Base-by-base conservation (phyloP, 352 stramenopile genomes). In the Globisporangium solare region DNA sequence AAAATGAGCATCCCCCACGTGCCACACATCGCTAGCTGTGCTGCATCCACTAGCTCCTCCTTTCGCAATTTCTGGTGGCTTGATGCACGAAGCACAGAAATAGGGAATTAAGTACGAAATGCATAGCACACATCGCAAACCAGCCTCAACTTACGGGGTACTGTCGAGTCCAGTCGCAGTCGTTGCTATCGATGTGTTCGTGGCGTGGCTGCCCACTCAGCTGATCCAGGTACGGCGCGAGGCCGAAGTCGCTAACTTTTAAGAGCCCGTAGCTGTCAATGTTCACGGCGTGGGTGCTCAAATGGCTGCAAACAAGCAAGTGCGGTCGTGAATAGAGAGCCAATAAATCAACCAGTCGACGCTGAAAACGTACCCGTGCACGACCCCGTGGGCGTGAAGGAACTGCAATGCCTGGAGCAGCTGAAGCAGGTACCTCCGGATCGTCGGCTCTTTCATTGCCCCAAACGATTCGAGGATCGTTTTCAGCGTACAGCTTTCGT, bases 401-500 rank as follows among this genome's bases (percentile, higher is more conserved):
- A 58, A 87, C 6, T 52, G 52, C 2, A 88, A 58, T 14, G 61
- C 79, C 20, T 88, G 66, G 1, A 88, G 56, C 14, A 89, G 50
- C 43, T 92, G 81, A 15, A 72, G 15, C 12, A 88, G n/a, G 24
- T 92, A 92, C 0, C 79, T 73, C 0, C 76, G 79, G 47, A 91
- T 82, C 17, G 75, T 87, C 11, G 76, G 54, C 51, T 91, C 81
- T 22, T 86, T 88, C 81, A 91, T 91, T 0, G 69, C 55, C 0
- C 81, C 81, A 60, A 91, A 91, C 10, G 76, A 83, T 50, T 73
- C 68, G 2, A 91, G 62, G 31, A 89, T 84, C 21, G 79, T 87
- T 17, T 61, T 55, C 3, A 88, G 49, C n/a, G 70, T 70, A 48
- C 79, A 89, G 47, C 66, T 74, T 40, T 79, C 22, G 17, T 67